phyloP scores from a whole-genome alignment of 352 stramenopile species.

The Pythium rishiriense region DNA sequence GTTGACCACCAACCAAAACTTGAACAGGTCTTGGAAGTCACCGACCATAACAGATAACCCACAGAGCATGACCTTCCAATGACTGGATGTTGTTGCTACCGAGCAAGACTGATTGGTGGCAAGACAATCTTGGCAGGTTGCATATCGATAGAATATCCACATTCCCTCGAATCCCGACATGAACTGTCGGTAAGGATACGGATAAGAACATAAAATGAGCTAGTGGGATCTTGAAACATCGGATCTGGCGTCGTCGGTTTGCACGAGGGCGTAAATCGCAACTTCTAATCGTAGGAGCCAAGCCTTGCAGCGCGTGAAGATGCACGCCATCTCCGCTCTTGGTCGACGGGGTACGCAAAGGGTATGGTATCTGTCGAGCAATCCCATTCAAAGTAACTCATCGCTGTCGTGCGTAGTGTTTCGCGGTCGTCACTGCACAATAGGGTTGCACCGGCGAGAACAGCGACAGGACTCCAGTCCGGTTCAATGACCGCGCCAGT shows the following conservation, averaged over 20 bases:
- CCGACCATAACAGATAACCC: slow-evolving; percentile 10
- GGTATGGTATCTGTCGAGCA: background rate
- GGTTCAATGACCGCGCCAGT: background rate
- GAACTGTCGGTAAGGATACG: slow-evolving; percentile 9
- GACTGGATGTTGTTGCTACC: slow-evolving; percentile 9
- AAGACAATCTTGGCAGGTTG: no score
- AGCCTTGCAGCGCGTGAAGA: background rate
- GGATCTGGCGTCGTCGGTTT: background rate
- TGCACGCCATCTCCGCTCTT: background rate
- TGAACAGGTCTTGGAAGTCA: background rate
- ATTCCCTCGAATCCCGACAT: no score
- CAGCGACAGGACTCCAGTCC: background rate
- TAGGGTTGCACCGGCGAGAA: slow-evolving; percentile 1
- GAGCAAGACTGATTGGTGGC: slow-evolving; percentile 16
- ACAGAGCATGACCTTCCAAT: slow-evolving; percentile 13
- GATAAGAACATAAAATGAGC: slow-evolving; percentile 2
- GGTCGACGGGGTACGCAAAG: background rate
- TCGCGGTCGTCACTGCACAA: background rate
- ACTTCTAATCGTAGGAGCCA: background rate
- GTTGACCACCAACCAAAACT: slow-evolving; percentile 1
- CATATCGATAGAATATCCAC: slow-evolving; percentile 15
- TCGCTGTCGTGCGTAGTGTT: background rate
- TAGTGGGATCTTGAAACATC: background rate
- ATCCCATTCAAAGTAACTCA: background rate
- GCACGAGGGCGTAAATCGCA: no score